phyloP scores from a whole-genome alignment of 2,329 filamentous ascomycete species.

The Penicillium polonicum region DNA sequence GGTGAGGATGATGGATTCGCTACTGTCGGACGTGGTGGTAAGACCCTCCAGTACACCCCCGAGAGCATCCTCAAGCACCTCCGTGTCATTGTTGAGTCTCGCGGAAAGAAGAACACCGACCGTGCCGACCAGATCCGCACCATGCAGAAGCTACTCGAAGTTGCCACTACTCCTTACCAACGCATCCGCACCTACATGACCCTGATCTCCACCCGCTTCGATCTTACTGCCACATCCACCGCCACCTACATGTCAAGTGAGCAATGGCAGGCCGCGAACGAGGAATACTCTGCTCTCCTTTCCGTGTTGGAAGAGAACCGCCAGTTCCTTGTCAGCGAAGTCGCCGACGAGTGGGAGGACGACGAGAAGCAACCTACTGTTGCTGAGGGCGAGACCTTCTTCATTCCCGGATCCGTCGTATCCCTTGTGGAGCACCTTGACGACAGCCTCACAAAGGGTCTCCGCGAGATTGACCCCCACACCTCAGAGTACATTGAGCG shows the following conservation, averaged over 20 bases:
- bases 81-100: constrained; percentile 85
- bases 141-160: constrained; percentile 94
- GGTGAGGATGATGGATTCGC: constrained; percentile 84
- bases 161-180: constrained; percentile 88
- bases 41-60: constrained; percentile 85
- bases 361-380: constrained; percentile 87
- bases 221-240: constrained; percentile 74
- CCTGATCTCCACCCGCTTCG: constrained; percentile 89
- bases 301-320: constrained; percentile 74
- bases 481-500: constrained; percentile 98
- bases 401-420: constrained; percentile 92
- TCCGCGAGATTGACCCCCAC: constrained; percentile 96
- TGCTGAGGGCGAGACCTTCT: constrained; percentile 70
- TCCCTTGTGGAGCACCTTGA: constrained; percentile 94
- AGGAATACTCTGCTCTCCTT: constrained; percentile 77
- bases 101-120: constrained; percentile 99
- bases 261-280: constrained; percentile 93
- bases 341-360: constrained; percentile 97
- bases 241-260: constrained; percentile 84
- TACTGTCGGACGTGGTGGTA: constrained; percentile 84
- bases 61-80: constrained; percentile 99
- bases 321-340: constrained; percentile 83
- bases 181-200: constrained; percentile 88
- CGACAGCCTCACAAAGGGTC: constrained; percentile 93
- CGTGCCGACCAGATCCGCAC: constrained; percentile 90